Percentiles rank a stretch among this genome's conserved stretches.
Evolutionary conservation across 805 yeast species (phyloP).

Genomic region (Tanozyma kutaoensis): DNA sequence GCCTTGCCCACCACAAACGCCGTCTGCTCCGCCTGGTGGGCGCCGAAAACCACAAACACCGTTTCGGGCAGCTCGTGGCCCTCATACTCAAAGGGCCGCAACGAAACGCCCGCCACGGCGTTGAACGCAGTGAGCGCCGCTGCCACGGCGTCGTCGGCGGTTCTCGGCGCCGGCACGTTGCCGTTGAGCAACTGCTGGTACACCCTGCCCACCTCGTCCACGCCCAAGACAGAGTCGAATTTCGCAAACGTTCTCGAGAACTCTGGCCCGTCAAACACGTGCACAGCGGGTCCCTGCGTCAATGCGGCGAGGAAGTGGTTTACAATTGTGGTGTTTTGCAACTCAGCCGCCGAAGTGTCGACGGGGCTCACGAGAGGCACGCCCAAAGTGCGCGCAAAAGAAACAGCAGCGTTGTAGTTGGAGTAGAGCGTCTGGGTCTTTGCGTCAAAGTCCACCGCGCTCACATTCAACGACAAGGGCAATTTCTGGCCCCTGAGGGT

Average conservation of each 20-base stretch:
- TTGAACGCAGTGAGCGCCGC: slow-evolving; percentile 39
- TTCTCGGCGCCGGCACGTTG: slow-evolving; percentile 7
- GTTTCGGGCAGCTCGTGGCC: slow-evolving; percentile 54
- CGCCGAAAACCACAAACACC: slow-evolving; percentile 75
- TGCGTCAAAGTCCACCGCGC: slow-evolving; percentile 62
- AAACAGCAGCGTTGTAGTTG: slow-evolving; percentile 50
- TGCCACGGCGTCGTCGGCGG: slow-evolving; percentile 24
- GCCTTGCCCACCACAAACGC: slow-evolving; percentile 26
- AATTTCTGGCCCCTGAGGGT: slow-evolving; percentile 16
- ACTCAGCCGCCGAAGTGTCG: slow-evolving; percentile 31
- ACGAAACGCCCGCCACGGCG: slow-evolving; percentile 36
- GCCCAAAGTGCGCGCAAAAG: slow-evolving; percentile 48
- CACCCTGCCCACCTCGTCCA: slow-evolving; percentile 20
- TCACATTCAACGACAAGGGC: slow-evolving; percentile 60
- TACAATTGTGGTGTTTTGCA: slow-evolving; percentile 54
- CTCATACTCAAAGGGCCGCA: slow-evolving; percentile 53
- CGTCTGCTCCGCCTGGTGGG: slow-evolving; percentile 48
- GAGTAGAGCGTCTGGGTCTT: slow-evolving; percentile 38
- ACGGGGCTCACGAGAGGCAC: slow-evolving; percentile 63
- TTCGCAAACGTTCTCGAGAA: slow-evolving; percentile 39
- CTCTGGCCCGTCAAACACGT: slow-evolving; percentile 72
- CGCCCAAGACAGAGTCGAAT: slow-evolving; percentile 28
- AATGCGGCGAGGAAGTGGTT: slow-evolving; percentile 44
- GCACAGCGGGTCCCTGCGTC: slow-evolving; percentile 43
- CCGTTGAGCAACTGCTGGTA: slow-evolving; percentile 22